Conservation (phyloP, 345 rosid species). For the Salix brachista region DNA sequence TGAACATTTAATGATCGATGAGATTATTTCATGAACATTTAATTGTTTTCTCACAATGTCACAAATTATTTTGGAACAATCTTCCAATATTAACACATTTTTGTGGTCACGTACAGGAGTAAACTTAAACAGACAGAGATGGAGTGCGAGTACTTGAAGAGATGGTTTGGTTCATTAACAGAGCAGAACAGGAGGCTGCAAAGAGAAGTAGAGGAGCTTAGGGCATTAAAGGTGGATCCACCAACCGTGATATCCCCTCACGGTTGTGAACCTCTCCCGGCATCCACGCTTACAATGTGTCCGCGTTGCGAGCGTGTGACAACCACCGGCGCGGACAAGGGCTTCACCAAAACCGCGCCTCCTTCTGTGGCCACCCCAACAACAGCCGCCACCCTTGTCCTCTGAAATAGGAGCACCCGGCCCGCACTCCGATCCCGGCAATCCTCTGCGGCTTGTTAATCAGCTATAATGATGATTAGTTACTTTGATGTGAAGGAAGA, state of each 20-base stretch:
- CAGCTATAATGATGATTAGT: not conserved
- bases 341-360: constrained; percentile 19
- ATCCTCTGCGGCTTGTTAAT: constrained; percentile 43
- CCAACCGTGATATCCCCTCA: constrained; percentile 53
- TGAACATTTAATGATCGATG: constrained; percentile 29
- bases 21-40: constrained; percentile 25
- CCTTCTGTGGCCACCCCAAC: constrained; percentile 8
- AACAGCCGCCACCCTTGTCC: constrained; percentile 21
- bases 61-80: not conserved
- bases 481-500: not conserved
- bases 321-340: constrained; percentile 30
- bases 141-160: constrained; percentile 89
- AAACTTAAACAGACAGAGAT: constrained; percentile 93
- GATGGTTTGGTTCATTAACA: constrained; percentile 87
- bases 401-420: constrained; percentile 29
- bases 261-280: constrained; percentile 46
- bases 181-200: constrained; percentile 90
- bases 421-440: constrained; percentile 38
- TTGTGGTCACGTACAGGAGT: constrained; percentile 45
- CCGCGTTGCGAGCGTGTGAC: constrained; percentile 89
- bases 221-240: constrained; percentile 74
- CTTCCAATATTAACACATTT: not conserved
- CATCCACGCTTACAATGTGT: constrained; percentile 85
- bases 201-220: constrained; percentile 85
- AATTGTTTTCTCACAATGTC: not conserved